phyloP scores from a whole-genome alignment of 1,139 yeast species.

The Blastobotrys apis region DNA sequence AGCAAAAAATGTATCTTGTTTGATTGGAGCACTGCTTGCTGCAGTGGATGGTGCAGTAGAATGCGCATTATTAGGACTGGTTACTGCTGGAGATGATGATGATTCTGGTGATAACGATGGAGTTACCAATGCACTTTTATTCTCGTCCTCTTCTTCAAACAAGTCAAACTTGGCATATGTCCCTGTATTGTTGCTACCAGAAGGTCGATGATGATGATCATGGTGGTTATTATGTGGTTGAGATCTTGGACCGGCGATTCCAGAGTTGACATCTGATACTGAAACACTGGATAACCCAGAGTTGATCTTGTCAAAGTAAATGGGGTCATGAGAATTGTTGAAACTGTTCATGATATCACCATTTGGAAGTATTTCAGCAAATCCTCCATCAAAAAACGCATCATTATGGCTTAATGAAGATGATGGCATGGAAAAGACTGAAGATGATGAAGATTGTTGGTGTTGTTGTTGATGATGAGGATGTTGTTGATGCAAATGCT shows the following conservation, averaged over 20 bases:
- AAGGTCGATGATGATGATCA: background rate
- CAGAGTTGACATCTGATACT: conserved; percentile 2
- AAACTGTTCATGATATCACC: background rate
- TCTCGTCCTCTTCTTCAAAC: conserved; percentile 20
- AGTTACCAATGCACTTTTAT: conserved; percentile 20
- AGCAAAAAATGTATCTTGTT: conserved; percentile 17
- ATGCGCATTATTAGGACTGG: conserved; percentile 14
- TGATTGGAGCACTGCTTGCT: conserved; percentile 9
- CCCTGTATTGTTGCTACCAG: background rate
- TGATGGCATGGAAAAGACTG: background rate
- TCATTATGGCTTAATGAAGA: background rate
- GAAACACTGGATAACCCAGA: conserved; percentile 1
- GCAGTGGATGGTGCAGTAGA: conserved; percentile 11
- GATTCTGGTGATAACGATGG: conserved; percentile 26
- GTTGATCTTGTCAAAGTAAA: background rate
- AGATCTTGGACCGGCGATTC: conserved; percentile 6
- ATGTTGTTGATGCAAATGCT: no score
- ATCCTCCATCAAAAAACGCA: conserved; percentile 12
- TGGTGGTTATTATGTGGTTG: background rate
- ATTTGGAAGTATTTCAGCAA: conserved; percentile 15
- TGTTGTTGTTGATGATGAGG: no score
- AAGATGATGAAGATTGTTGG: background rate
- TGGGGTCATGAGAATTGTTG: no score
- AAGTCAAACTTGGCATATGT: conserved; percentile 25
- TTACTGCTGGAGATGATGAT: conserved; percentile 5